Evolutionary conservation across 1,139 yeast genomes (phyloP), one percentile per base, ranked within the genome.

Genomic region (Blastobotrys apis): DNA sequence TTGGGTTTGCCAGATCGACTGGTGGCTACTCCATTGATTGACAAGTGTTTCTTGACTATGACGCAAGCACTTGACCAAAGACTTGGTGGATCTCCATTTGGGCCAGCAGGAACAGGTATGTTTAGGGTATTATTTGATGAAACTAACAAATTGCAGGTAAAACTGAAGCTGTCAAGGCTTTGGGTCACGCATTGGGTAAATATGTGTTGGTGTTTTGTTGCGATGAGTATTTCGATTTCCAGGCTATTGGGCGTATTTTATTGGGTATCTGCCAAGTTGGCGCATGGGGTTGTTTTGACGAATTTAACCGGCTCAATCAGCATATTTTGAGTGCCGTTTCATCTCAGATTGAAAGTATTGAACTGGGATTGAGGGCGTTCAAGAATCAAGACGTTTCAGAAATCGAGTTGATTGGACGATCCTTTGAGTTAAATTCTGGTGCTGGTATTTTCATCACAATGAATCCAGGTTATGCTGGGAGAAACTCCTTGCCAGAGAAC

Each of bases 201-300:
- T 78, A 80, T 76, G 96, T 88, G 0, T 62, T 84, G 9, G 95
- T 90, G 0, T 90, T 92, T 60, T 81, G 87, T 61, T 92, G 97
- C 67, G 97, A 92, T 56, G 95, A 90, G 47, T 68, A 85, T 0
- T 92, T 87, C 67, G 95, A 90, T 57, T 85, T 76, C 58, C 84
- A 77, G 48, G 78, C 95, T 0, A 83, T 90, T 67, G 80, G 87
- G 9, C 68, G 97, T 41, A 78, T 90, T 29, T 68, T 92, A 37
- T 62, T 79, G 15, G 98, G 98, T 43, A 71, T 88, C n/a, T 81
- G 94, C 51, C 80, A 80, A 52, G 78, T 88, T 4, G 96, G 96
- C 1, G 84, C 88, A 1, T 90, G 96, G 96, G 95, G 92, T 3
- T 90, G 97, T 62, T 92, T 92, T 65, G 98, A 92, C 63, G 98